A percentile compares a stretch with the other conserved stretches of the same genome.
These are phyloP conservation scores for Kwoniella pini DNA, from an alignment of 768 basidiomycete genomes.

Conservation along the genomic window DNA sequence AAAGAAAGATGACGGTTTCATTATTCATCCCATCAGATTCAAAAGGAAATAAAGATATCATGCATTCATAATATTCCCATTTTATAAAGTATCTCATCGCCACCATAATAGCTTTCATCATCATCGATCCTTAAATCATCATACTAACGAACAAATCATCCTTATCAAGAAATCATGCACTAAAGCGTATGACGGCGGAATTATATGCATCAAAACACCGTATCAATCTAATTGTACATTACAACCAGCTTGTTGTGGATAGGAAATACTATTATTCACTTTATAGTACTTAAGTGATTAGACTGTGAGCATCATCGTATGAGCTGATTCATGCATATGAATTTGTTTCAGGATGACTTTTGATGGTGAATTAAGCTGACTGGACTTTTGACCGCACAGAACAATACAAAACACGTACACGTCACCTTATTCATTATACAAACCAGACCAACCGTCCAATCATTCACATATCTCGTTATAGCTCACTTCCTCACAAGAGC, in stretches of 20 bases:
- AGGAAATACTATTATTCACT: too few species aligned
- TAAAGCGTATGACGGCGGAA: too few species aligned
- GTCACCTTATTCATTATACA: background rate
- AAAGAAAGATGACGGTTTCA: background rate
- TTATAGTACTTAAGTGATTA: too few species aligned
- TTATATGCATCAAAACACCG: too few species aligned
- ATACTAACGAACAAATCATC: too few species aligned
- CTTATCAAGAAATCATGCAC: too few species aligned
- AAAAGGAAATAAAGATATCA: background rate
- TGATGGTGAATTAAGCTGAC: background rate
- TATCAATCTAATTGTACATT: too few species aligned
- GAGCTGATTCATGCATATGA: background rate
- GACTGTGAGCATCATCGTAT: background rate
- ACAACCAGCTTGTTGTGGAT: too few species aligned
- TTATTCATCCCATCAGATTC: background rate
- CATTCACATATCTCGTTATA: too few species aligned
- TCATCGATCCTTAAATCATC: constrained; percentile 2
- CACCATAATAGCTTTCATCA: constrained; percentile 10
- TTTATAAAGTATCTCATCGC: background rate
- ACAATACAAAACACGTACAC: background rate
- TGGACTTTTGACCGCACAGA: background rate
- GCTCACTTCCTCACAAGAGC: too few species aligned
- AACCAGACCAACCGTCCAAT: background rate
- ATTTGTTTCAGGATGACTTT: background rate
- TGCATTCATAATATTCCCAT: constrained; percentile 4